Evolutionary conservation across 257 asterid species (phyloP), one percentile per base, ranked within the genome.

Genomic region (Ocimum tenuiflorum): DNA sequence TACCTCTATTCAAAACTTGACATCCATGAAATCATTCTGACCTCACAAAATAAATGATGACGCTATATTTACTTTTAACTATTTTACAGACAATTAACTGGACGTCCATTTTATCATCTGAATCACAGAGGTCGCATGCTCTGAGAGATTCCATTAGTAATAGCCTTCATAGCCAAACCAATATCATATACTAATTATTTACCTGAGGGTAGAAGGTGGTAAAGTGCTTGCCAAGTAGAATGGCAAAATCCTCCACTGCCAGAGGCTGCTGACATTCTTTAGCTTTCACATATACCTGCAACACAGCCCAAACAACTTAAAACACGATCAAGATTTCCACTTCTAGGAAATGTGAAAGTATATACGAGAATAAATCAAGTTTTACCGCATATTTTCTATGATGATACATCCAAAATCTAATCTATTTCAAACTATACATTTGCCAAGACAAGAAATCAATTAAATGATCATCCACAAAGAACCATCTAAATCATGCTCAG

Each of bases 221-320:
- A 41, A 94, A 94, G 81, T 94, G 97, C 70, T 83, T 82, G 63
- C 95, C 97, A 61, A 94, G 99, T 61, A 79, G 23, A 67, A 90
- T 82, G 0, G 99, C 99, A 63, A 94, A 90, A 20, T 81, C 91
- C 88, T 94, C 99, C 42, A 69, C 85, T 0, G 96, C 78, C 59
- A 90, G 83, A 61, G 67, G 83, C 60, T 83, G 77, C 52, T 77
- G 57, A 59, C 94, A 84, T 76, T 94, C 96, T 75, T 94, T 90
- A 47, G 99, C 99, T 76, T 90, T 94, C 63, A 82, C 96, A 77
- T 94, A 94, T 8, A 94, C 96, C 99, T 94, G 79, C 76, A 61
- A 50, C 68, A 65, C 27, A 52, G 15, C 35, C 8, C 62, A 63
- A 38, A 43, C 18, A 55, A 65, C 46, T 47, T 24, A 6, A 62